Evolutionary conservation across 2,329 filamentous ascomycete species (phyloP).

Genomic region (Neofusicoccum parvum): DNA sequence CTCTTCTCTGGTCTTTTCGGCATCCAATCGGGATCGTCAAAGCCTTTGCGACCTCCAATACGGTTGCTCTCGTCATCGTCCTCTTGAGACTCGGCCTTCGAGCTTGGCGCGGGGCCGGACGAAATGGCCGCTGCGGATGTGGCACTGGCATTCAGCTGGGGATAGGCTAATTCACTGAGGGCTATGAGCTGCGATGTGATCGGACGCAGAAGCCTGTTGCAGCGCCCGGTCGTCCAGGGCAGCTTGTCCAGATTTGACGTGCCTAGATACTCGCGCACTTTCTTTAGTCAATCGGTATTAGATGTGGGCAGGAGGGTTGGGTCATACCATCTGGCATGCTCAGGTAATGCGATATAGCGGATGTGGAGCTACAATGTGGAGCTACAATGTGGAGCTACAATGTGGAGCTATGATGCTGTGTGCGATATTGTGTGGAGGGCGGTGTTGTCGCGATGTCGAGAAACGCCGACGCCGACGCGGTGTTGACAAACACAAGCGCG

Average conservation of each 20-base stretch:
- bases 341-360: neutral
- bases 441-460: neutral
- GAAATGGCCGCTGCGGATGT: neutral
- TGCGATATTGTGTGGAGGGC: neutral
- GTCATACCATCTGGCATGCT: neutral
- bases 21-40: slow-evolving; percentile 36
- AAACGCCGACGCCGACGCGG: neutral
- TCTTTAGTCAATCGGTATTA: neutral
- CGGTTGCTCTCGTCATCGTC: neutral
- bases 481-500: slow-evolving; percentile 15
- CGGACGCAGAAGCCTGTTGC: slow-evolving; percentile 46
- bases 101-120: neutral
- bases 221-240: slow-evolving; percentile 47
- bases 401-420: slow-evolving; percentile 5
- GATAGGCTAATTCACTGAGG: slow-evolving; percentile 35
- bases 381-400: slow-evolving; percentile 10
- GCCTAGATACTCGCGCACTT: neutral
- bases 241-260: neutral
- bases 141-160: slow-evolving; percentile 22
- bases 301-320: neutral
- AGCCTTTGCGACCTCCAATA: neutral
- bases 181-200: slow-evolving; percentile 44
- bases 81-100: neutral
- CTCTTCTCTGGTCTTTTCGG: slow-evolving; percentile 30
- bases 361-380: slow-evolving; percentile 3